A percentile compares a stretch with the other conserved stretches of the same genome.
Evolutionary conservation across 768 basidiomycete species (phyloP).

Genomic region (Trametes cinnabarina): DNA sequence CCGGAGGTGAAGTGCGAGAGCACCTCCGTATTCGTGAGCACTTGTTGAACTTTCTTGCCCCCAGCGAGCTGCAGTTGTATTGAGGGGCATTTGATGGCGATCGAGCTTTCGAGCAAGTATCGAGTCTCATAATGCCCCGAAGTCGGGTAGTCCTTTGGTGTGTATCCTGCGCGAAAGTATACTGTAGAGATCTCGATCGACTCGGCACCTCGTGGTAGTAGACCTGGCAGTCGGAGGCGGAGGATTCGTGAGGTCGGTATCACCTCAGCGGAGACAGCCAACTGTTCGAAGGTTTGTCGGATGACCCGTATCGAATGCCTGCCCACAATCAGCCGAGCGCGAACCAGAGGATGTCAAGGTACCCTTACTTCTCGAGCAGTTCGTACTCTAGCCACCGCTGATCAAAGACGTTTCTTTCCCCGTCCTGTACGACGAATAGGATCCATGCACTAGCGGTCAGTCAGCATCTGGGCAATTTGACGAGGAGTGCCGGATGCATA

Average conservation of each 20-base stretch:
- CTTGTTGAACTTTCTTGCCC: conserved; percentile 93
- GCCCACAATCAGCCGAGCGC: not conserved
- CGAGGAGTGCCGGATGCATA: conserved; percentile 28
- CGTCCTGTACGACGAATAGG: conserved; percentile 85
- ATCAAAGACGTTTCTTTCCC: conserved; percentile 93
- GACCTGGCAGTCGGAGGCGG: conserved; percentile 38
- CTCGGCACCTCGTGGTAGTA: conserved; percentile 33
- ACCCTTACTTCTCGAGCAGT: conserved; percentile 67
- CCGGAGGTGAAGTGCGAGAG: conserved; percentile 62
- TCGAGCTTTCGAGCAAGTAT: conserved; percentile 72
- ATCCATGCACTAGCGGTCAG: conserved; percentile 46
- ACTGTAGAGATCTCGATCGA: conserved; percentile 76
- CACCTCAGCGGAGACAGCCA: conserved; percentile 56
- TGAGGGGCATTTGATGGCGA: conserved; percentile 90
- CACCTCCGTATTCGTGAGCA: conserved; percentile 67
- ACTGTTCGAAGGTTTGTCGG: conserved; percentile 73
- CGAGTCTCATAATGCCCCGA: conserved; percentile 67
- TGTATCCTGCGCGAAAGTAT: conserved; percentile 91
- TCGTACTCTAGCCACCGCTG: conserved; percentile 88
- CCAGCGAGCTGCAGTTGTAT: conserved; percentile 93
- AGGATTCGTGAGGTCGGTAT: conserved; percentile 40
- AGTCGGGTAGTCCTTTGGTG: conserved; percentile 75
- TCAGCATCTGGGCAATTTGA: not conserved
- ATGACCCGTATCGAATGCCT: conserved; percentile 76
- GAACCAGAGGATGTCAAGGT: not conserved